Evolutionary conservation across 2,329 filamentous ascomycete species (phyloP).

Genomic region (Apiospora malaysiana): DNA sequence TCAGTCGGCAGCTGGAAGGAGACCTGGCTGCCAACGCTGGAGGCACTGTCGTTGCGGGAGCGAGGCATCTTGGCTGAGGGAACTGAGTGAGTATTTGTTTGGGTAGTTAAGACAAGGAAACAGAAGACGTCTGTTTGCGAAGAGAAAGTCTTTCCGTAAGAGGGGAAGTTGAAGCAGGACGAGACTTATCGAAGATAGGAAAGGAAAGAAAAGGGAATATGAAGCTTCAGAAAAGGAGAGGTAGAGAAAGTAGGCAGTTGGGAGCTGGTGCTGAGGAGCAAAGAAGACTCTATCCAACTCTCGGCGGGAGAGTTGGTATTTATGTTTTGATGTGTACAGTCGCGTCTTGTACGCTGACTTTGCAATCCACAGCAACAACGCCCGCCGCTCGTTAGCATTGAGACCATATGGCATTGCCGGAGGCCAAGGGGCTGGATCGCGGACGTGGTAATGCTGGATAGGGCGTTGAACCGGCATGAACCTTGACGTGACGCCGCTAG

Average conservation of each 20-base stretch:
- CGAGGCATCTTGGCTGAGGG: conserved; percentile 2
- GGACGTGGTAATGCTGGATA: background rate
- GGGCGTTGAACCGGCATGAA: background rate
- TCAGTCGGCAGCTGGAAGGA: conserved; percentile 14
- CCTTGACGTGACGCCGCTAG: background rate
- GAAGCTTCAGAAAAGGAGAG: conserved; percentile 16
- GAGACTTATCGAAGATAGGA: background rate
- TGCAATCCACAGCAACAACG: background rate
- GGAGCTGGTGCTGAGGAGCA: conserved; percentile 15
- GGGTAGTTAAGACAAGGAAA: background rate
- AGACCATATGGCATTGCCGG: conserved; percentile 10
- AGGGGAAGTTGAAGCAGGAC: background rate
- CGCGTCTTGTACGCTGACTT: background rate
- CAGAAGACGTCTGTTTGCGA: conserved; percentile 15
- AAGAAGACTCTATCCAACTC: conserved; percentile 9
- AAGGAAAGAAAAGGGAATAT: background rate
- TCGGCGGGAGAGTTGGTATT: conserved; percentile 1
- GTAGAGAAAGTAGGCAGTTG: conserved; percentile 5
- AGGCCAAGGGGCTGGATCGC: conserved; percentile 1
- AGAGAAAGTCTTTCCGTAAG: background rate
- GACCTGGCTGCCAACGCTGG: conserved; percentile 11
- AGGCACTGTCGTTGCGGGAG: conserved; percentile 10
- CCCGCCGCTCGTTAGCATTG: background rate
- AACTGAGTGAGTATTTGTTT: background rate
- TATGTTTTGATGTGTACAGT: background rate